phyloP scores from a whole-genome alignment of 768 basidiomycete species.

The Pisolithus albus region DNA sequence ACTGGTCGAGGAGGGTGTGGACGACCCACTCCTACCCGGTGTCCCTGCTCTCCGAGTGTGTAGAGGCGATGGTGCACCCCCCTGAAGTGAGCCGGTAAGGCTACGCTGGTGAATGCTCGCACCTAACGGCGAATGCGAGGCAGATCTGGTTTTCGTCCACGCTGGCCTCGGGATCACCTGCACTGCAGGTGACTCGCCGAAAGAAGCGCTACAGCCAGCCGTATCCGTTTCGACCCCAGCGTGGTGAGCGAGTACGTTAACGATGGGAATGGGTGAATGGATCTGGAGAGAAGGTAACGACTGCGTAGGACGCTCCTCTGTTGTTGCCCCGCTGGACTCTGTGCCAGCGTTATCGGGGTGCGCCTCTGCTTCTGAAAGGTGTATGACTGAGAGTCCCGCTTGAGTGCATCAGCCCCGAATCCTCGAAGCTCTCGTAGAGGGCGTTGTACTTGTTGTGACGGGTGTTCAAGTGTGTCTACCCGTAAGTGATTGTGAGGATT shows the following conservation, averaged over 20 bases:
- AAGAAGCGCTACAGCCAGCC: background rate
- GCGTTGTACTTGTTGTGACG: background rate
- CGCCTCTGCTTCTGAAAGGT: constrained; percentile 10
- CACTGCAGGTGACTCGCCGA: constrained; percentile 6
- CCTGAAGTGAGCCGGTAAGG: constrained; percentile 10
- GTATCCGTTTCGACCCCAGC: too few species aligned
- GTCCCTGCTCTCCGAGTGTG: constrained; percentile 3
- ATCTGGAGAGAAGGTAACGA: background rate
- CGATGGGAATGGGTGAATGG: background rate
- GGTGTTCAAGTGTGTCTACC: constrained; percentile 3
- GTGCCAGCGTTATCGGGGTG: background rate
- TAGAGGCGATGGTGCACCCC: constrained; percentile 6
- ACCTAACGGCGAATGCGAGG: constrained; percentile 26
- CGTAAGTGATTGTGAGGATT: constrained; percentile 23
- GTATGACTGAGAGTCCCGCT: constrained; percentile 16
- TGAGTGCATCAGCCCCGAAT: constrained; percentile 14
- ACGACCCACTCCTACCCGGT: constrained; percentile 46
- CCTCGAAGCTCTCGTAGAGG: background rate
- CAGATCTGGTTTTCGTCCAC: constrained; percentile 25
- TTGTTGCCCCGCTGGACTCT: constrained; percentile 4
- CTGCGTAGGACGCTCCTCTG: constrained; percentile 3
- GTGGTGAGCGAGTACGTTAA: background rate
- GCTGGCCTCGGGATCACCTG: constrained; percentile 13
- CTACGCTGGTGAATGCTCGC: constrained; percentile 12
- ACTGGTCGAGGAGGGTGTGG: constrained; percentile 53